Evolutionary conservation across 2,329 filamentous ascomycete genomes (phyloP).

Genomic region (Microsporum canis): DNA sequence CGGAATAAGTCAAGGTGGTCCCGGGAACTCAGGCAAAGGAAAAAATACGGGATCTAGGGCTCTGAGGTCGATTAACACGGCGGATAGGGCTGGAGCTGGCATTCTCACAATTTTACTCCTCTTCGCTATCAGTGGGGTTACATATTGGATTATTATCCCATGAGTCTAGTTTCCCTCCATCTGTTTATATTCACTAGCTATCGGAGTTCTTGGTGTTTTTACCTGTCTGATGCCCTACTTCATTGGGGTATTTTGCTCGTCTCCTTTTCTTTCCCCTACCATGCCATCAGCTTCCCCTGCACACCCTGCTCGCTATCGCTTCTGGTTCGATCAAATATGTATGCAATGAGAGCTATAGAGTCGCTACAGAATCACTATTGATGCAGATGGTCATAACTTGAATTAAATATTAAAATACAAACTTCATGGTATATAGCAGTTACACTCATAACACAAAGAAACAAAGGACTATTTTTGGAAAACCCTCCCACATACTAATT

Average conservation of each 20-base stretch:
- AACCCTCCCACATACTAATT: background rate
- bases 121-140: constrained; percentile 18
- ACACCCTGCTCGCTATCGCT: background rate
- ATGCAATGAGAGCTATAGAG: no score
- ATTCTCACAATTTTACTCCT: constrained; percentile 28
- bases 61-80: constrained; percentile 19
- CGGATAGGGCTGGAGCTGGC: constrained; percentile 30
- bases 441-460: background rate
- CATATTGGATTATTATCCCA: constrained; percentile 3
- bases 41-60: constrained; percentile 12
- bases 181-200: background rate
- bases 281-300: background rate
- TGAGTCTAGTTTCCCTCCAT: background rate
- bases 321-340: no score
- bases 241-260: background rate
- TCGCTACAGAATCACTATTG: no score
- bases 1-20: constrained; percentile 37
- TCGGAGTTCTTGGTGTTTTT: background rate
- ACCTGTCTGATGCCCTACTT: background rate
- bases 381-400: background rate
- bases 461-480: background rate
- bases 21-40: constrained; percentile 6
- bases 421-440: background rate
- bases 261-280: background rate
- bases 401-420: background rate